A percentile compares a stretch with the other conserved stretches of the same genome.
Evolutionary conservation across 345 rosid genomes (phyloP).

Genomic region (Salix suchowensis): DNA sequence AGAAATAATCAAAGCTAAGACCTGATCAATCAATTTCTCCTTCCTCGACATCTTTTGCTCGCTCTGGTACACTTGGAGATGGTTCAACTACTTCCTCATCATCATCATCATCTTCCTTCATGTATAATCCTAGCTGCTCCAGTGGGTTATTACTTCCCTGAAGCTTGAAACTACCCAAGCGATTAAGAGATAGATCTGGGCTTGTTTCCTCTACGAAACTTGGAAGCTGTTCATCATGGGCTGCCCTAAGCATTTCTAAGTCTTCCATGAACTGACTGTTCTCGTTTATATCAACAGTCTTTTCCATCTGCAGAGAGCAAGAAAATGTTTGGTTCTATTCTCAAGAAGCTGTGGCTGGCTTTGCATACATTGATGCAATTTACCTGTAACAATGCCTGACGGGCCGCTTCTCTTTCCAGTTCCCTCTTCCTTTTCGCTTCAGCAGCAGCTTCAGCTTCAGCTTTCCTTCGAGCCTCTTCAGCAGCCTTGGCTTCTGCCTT

Average conservation of each 20-base stretch:
- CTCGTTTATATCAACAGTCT: constrained; percentile 85
- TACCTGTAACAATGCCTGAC: constrained; percentile 78
- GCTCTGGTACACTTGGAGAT: constrained; percentile 23
- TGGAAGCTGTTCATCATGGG: constrained; percentile 42
- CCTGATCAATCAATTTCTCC: constrained; percentile 68
- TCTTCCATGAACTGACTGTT: constrained; percentile 75
- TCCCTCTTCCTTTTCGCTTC: constrained; percentile 73
- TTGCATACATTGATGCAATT: not conserved
- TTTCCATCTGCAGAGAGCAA: constrained; percentile 67
- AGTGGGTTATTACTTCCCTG: constrained; percentile 66
- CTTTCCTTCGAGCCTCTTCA: constrained; percentile 64
- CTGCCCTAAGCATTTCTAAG: constrained; percentile 65
- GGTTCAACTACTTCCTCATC: constrained; percentile 65
- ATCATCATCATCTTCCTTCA: constrained; percentile 49
- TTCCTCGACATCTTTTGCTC: constrained; percentile 59
- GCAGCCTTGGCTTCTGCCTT: constrained; percentile 88
- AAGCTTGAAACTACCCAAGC: constrained; percentile 65
- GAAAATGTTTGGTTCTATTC: not conserved
- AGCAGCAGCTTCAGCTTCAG: constrained; percentile 75
- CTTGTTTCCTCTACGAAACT: constrained; percentile 52
- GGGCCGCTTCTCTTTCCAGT: constrained; percentile 84
- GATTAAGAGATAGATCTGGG: constrained; percentile 40
- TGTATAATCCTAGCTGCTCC: constrained; percentile 74
- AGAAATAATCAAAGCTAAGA: not conserved
- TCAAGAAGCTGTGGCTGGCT: not conserved